phyloP scores from a whole-genome alignment of 169 alveolate genomes.

The Eimeria falciformis region DNA sequence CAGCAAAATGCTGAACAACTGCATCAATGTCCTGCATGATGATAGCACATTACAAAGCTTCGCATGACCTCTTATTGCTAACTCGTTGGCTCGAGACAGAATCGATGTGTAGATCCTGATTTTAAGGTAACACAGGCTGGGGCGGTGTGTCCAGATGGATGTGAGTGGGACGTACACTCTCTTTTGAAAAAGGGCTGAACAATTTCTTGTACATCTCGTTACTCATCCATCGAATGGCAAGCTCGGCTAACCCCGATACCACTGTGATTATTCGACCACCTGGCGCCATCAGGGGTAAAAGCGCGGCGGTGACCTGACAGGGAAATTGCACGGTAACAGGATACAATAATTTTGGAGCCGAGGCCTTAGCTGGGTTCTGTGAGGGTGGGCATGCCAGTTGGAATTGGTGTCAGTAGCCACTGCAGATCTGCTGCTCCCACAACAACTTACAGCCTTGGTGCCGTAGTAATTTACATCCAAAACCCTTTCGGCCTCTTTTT shows the following conservation, averaged over 20 bases:
- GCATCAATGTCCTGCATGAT: slow-evolving; percentile 15
- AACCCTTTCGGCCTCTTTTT: too few relatives aligned
- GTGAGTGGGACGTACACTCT: neutral
- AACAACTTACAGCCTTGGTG: too few relatives aligned
- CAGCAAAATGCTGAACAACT: neutral
- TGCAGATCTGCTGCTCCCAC: too few relatives aligned
- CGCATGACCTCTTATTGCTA: too few relatives aligned
- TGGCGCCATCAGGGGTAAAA: slow-evolving; percentile 38
- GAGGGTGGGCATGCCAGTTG: too few relatives aligned
- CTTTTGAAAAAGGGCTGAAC: neutral
- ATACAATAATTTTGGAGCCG: neutral
- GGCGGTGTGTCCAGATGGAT: neutral
- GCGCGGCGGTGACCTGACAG: neutral
- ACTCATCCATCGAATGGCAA: slow-evolving; percentile 50
- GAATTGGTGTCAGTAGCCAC: too few relatives aligned
- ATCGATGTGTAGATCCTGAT: too few relatives aligned
- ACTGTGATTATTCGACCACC: slow-evolving; percentile 36
- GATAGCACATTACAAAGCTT: too few relatives aligned
- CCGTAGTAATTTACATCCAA: too few relatives aligned
- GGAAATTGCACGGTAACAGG: neutral
- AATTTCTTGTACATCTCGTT: neutral
- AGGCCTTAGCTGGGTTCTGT: too few relatives aligned
- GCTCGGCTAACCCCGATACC: slow-evolving; percentile 28
- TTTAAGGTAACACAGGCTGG: too few relatives aligned
- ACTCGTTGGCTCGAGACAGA: too few relatives aligned